phyloP scores from a whole-genome alignment of 2,329 filamentous ascomycete species.

The Canariomyces notabilis region DNA sequence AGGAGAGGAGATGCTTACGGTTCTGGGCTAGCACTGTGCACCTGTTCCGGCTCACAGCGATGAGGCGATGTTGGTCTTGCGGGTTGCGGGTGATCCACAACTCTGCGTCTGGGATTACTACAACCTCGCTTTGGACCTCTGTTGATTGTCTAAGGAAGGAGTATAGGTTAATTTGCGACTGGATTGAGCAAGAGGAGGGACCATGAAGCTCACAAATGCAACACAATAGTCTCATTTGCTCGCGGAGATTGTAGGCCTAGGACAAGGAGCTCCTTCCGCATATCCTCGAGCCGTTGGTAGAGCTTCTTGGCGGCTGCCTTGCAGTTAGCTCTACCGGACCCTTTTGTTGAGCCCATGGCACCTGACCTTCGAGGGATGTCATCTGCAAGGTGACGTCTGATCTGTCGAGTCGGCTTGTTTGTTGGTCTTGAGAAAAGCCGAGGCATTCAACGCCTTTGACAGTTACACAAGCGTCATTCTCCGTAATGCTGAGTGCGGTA shows the following conservation, averaged over 20 bases:
- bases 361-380: conserved; percentile 16
- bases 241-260: conserved; percentile 6
- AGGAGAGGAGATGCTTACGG: no score
- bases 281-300: conserved; percentile 10
- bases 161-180: neutral
- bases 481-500: neutral
- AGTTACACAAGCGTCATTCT: neutral
- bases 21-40: conserved; percentile 24
- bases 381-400: conserved; percentile 21
- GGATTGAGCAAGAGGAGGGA: neutral
- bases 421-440: neutral
- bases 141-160: conserved; percentile 18
- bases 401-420: conserved; percentile 4
- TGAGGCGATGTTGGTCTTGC: conserved; percentile 20
- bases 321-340: neutral
- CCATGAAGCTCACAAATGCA: conserved; percentile 13
- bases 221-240: conserved; percentile 11
- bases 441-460: conserved; percentile 5
- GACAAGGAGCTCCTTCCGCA: conserved; percentile 15
- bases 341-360: no score
- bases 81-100: conserved; percentile 19
- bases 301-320: conserved; percentile 4
- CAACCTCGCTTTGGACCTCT: conserved; percentile 22
- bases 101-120: conserved; percentile 23
- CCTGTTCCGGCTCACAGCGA: conserved; percentile 22